Evolutionary conservation across 2,329 filamentous ascomycete species (phyloP).

Genomic region (Xylariaceae sp.): DNA sequence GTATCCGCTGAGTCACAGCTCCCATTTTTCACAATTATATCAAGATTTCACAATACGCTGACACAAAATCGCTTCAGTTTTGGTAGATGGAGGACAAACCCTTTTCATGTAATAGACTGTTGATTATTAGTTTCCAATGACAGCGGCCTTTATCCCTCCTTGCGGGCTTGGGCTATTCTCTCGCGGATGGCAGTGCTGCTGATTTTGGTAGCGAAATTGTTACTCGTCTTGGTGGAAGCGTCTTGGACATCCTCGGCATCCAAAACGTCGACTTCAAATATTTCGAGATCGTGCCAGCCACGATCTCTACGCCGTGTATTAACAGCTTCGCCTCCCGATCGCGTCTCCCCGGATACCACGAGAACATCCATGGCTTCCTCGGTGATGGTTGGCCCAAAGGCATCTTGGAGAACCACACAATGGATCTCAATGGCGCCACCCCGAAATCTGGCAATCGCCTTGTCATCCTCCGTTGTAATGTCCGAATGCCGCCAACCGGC

Average conservation of each 20-base stretch:
- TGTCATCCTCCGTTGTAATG: constrained; percentile 34
- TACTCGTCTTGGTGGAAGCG: constrained; percentile 41
- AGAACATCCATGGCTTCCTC: constrained; percentile 72
- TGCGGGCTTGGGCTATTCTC: constrained; percentile 32
- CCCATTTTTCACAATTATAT: background rate
- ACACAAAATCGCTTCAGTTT: constrained; percentile 30
- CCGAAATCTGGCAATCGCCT: constrained; percentile 53
- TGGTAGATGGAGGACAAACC: constrained; percentile 54
- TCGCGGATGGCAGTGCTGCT: constrained; percentile 81
- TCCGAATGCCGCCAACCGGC: constrained; percentile 40
- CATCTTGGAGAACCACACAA: constrained; percentile 79
- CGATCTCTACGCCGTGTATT: constrained; percentile 74
- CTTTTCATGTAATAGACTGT: constrained; percentile 26
- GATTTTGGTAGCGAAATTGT: constrained; percentile 74
- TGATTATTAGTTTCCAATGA: background rate
- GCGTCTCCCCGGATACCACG: constrained; percentile 83
- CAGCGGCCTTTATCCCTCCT: background rate
- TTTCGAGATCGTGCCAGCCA: constrained; percentile 68
- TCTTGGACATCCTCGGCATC: constrained; percentile 57
- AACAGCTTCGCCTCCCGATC: constrained; percentile 74
- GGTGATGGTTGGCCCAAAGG: constrained; percentile 85
- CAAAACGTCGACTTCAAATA: constrained; percentile 87
- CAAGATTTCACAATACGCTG: constrained; percentile 2
- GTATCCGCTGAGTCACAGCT: background rate
- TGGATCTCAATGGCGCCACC: constrained; percentile 59